Percentiles rank a stretch among this genome's conserved stretches.
Evolutionary conservation across 495 filamentous ascomycete species (phyloP).

Genomic region (Mycothermus thermophilus): DNA sequence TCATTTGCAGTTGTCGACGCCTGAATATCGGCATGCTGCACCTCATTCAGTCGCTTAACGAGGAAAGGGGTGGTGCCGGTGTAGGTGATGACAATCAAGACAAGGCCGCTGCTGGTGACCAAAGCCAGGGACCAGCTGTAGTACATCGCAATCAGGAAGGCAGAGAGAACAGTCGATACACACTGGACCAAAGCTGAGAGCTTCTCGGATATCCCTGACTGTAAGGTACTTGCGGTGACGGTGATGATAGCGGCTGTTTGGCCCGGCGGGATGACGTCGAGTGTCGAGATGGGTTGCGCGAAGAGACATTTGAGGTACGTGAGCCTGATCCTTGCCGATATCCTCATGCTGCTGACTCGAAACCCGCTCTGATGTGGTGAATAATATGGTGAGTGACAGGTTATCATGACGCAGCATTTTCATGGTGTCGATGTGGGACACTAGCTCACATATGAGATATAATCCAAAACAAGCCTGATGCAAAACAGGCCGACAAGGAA

Average conservation of each 20-base stretch:
- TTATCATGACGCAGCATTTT: no score
- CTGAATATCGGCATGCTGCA: constrained; percentile 44
- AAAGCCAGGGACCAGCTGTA: constrained; percentile 45
- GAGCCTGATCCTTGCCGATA: constrained; percentile 40
- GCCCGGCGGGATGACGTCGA: constrained; percentile 41
- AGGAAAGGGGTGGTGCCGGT: constrained; percentile 40
- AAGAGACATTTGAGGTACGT: constrained; percentile 40
- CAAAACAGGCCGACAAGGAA: constrained; percentile 52
- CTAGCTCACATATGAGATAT: constrained; percentile 42
- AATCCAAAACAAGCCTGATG: constrained; percentile 42
- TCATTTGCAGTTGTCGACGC: constrained; percentile 49
- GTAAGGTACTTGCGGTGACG: constrained; percentile 47
- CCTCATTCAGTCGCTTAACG: constrained; percentile 40
- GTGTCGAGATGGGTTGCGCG: constrained; percentile 35
- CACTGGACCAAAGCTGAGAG: constrained; percentile 40
- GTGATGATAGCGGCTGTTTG: constrained; percentile 48
- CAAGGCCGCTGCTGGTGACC: constrained; percentile 40
- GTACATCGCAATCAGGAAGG: constrained; percentile 41
- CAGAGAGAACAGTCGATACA: constrained; percentile 34
- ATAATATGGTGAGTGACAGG: no score
- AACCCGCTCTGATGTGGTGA: constrained; percentile 37
- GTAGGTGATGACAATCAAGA: constrained; percentile 44
- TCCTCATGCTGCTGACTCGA: constrained; percentile 38
- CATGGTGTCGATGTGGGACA: no score
- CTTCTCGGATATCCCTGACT: constrained; percentile 54